Conservation (phyloP, 306 rosid species). For the Glycine latifolia region DNA sequence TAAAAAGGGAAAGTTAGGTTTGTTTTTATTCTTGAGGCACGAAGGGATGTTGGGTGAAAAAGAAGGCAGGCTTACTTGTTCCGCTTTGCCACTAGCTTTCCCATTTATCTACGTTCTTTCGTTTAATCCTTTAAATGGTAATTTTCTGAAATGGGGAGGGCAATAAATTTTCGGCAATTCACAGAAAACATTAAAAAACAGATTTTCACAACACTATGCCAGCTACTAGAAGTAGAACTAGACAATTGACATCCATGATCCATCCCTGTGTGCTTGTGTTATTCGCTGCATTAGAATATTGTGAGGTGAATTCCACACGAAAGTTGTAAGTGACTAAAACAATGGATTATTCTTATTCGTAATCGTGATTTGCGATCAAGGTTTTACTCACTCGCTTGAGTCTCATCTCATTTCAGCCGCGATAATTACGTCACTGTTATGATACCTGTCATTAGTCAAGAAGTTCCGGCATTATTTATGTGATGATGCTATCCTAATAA, state of each 20-base stretch:
- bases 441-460: slow-evolving; percentile 8
- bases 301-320: too few species aligned
- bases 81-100: slow-evolving; percentile 28
- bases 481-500: slow-evolving; percentile 10
- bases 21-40: slow-evolving; percentile 32
- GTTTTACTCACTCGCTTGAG: not conserved
- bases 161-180: not conserved
- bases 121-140: not conserved
- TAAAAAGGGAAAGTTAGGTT: slow-evolving; percentile 30
- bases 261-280: too few species aligned
- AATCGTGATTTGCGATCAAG: not conserved
- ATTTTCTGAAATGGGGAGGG: not conserved
- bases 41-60: slow-evolving; percentile 21
- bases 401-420: not conserved
- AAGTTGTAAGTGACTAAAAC: too few species aligned
- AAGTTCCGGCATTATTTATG: slow-evolving; percentile 32
- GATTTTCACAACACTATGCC: too few species aligned
- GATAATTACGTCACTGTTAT: not conserved
- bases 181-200: too few species aligned
- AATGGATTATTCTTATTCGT: not conserved
- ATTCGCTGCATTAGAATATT: too few species aligned
- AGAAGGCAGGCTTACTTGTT: slow-evolving; percentile 21
- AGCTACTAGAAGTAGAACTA: too few species aligned
- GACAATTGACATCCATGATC: too few species aligned
- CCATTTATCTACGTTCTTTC: not conserved